Evolutionary conservation across 2,329 filamentous ascomycete genomes (phyloP).

Genomic region (Aspergillus piperis): DNA sequence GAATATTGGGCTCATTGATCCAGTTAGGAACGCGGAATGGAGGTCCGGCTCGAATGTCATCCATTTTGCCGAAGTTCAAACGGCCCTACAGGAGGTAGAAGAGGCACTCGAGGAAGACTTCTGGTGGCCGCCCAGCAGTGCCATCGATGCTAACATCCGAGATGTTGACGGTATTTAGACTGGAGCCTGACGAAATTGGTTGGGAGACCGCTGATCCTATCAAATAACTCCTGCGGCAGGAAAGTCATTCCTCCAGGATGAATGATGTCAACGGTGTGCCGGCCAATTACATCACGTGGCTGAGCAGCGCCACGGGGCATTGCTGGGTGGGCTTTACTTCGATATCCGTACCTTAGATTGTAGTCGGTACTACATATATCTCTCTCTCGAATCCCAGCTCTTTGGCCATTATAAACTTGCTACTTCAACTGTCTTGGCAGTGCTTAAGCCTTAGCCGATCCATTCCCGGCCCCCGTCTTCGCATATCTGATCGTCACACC

Average conservation of each 20-base stretch:
- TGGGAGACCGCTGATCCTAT: no score
- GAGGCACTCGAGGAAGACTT: conserved; percentile 36
- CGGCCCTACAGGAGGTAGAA: conserved; percentile 11
- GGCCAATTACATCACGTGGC: conserved; percentile 6
- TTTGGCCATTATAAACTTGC: background rate
- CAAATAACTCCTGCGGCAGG: no score
- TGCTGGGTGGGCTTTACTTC: background rate
- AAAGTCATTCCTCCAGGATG: background rate
- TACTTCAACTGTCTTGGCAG: background rate
- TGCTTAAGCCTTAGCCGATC: background rate
- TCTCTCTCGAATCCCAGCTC: background rate
- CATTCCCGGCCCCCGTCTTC: background rate
- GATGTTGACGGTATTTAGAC: conserved; percentile 12
- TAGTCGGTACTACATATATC: background rate
- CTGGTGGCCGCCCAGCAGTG: conserved; percentile 41
- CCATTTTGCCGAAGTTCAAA: background rate
- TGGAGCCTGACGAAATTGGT: background rate
- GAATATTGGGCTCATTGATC: conserved; percentile 28
- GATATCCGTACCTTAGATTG: background rate
- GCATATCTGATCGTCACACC: background rate
- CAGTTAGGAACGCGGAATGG: conserved; percentile 26
- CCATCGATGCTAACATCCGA: conserved; percentile 35
- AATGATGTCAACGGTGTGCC: background rate
- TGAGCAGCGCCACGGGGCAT: conserved; percentile 23
- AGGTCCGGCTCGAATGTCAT: conserved; percentile 1